Base-by-base conservation (phyloP, 2,329 filamentous ascomycete genomes). In the Parafenestella ontariensis region DNA sequence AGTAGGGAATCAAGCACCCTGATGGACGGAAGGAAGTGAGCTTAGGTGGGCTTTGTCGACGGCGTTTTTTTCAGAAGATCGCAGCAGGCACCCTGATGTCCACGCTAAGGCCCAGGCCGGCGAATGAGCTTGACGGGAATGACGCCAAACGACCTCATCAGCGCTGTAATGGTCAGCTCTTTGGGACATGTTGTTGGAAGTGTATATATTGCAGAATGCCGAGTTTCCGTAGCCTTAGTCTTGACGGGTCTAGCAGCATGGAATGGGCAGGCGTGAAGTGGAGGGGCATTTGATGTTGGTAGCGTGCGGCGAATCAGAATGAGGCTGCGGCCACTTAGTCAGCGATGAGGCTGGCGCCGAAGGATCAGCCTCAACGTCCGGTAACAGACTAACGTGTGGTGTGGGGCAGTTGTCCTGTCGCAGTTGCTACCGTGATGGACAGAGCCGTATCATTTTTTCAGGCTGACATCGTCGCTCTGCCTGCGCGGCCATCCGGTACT, bases 1-100 rank as follows among this genome's bases (percentile, higher is more conserved):
- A 49, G 40, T 57, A 44, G 46, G 15, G 24, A 39, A 23, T 52
- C 23, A 59, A 61, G 59, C 51, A 69, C 66, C 57, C 31, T 64
- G 62, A 62, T 67, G 66, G 56, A 43, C 47, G 36, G 13, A 31
- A 33, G 43, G 51, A 52, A 46, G 31, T 21, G 37, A n/a, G 41
- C 36, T 52, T 46, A 34, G 34, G 20, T 29, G 39, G 37, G 48
- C 48, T 53, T 59, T n/a, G n/a, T n/a, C n/a, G n/a, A n/a, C n/a
- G n/a, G n/a, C n/a, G n/a, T n/a, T n/a, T n/a, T n/a, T n/a, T n/a
- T n/a, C n/a, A n/a, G n/a, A n/a, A n/a, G n/a, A n/a, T n/a, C n/a
- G n/a, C n/a, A 28, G 23, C 41, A 29, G 17, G 41, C 24, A 43
- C 41, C 41, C 31, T 43, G 41, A 43, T 43, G 41, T 43, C 41